Percentiles rank a stretch among this genome's conserved stretches.
Evolutionary conservation across 1,139 yeast species (phyloP).

Genomic region (Hyphopichia burtonii): DNA sequence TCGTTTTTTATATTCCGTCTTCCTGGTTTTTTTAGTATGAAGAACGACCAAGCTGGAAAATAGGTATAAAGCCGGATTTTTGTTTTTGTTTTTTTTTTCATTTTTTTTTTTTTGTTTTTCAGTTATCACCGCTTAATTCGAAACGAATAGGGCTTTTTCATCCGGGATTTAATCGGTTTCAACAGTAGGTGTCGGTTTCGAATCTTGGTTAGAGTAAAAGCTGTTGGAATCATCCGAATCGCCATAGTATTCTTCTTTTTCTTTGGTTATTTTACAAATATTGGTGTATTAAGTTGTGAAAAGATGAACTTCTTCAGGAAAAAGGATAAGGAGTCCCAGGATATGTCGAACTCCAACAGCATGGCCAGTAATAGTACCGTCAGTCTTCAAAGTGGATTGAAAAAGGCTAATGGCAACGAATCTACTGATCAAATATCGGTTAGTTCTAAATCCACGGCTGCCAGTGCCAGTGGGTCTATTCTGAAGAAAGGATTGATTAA

Average conservation of each 20-base stretch:
- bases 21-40: background rate
- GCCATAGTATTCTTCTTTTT: too few relatives aligned
- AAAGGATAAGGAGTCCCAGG: constrained; percentile 7
- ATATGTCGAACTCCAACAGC: background rate
- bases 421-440: constrained; percentile 12
- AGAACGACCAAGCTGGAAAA: background rate
- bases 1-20: background rate
- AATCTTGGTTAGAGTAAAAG: too few relatives aligned
- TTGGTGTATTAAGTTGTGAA: too few relatives aligned
- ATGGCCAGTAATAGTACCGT: background rate
- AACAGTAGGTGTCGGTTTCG: too few relatives aligned
- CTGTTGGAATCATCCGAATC: too few relatives aligned
- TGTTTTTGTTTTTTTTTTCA: too few relatives aligned
- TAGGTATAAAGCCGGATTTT: background rate
- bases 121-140: too few relatives aligned
- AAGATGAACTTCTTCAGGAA: constrained; percentile 21
- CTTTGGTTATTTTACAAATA: too few relatives aligned
- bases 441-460: constrained; percentile 13
- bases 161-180: too few relatives aligned
- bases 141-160: too few relatives aligned
- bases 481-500: constrained; percentile 20
- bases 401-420: background rate
- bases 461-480: constrained; percentile 10
- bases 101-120: too few relatives aligned
- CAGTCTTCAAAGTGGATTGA: background rate